phyloP scores from a whole-genome alignment of 768 basidiomycete genomes.

The Cystobasidium onofrii region DNA sequence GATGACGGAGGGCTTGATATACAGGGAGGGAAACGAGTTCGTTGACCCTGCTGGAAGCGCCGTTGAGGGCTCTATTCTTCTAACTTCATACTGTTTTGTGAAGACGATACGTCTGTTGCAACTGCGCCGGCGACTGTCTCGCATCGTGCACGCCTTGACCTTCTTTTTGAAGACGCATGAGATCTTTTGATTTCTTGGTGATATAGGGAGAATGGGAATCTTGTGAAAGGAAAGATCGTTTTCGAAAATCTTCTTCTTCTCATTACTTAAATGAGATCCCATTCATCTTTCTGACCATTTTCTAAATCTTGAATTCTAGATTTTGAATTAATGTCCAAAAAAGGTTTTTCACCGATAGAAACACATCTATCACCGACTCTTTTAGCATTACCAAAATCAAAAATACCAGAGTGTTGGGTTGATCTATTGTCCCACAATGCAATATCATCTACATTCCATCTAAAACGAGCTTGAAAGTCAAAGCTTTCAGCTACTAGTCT shows the following conservation, averaged over 20 bases:
- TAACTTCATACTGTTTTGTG: too few species aligned
- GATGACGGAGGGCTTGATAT: too few species aligned
- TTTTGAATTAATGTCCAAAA: constrained; percentile 13
- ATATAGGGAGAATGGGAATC: not conserved
- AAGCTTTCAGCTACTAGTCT: constrained; percentile 39
- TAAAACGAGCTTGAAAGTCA: constrained; percentile 45
- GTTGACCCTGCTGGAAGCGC: too few species aligned
- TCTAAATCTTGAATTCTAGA: not conserved
- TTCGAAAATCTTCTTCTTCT: too few species aligned
- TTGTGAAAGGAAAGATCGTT: not conserved
- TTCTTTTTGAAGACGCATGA: too few species aligned
- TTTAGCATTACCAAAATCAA: constrained; percentile 25
- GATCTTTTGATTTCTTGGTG: not conserved
- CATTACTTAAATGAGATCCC: not conserved
- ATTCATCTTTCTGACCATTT: not conserved
- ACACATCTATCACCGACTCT: constrained; percentile 12
- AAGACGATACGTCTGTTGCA: too few species aligned
- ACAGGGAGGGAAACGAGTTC: too few species aligned
- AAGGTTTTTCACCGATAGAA: constrained; percentile 28
- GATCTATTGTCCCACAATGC: constrained; percentile 29
- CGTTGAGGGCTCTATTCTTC: too few species aligned
- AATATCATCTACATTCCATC: constrained; percentile 9
- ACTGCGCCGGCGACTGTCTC: too few species aligned
- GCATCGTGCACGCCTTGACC: too few species aligned
- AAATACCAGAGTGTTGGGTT: constrained; percentile 25